phyloP scores from a whole-genome alignment of 2,329 filamentous ascomycete species.

The Dryadomyces quercivorus region DNA sequence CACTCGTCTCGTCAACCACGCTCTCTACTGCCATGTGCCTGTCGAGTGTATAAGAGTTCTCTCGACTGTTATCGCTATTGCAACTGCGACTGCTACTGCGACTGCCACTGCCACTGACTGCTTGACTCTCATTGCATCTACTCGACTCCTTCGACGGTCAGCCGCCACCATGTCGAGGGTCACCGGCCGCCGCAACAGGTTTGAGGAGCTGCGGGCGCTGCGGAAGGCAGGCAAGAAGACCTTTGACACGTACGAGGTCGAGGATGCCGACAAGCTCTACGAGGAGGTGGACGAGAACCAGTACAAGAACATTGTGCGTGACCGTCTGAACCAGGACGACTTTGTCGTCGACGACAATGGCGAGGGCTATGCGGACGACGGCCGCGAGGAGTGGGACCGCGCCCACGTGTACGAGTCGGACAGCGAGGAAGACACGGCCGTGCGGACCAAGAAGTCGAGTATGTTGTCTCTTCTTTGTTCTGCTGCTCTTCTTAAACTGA shows the following conservation, averaged over 20 bases:
- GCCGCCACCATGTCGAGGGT: constrained; percentile 24
- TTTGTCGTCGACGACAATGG: constrained; percentile 99
- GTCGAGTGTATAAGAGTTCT: neutral
- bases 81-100: too few relatives aligned
- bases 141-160: neutral
- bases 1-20: neutral
- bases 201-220: constrained; percentile 72
- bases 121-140: too few relatives aligned
- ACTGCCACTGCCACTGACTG: too few relatives aligned
- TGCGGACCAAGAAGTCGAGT: constrained; percentile 39
- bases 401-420: constrained; percentile 57
- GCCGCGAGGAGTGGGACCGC: constrained; percentile 86
- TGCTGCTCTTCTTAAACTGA: neutral
- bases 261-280: constrained; percentile 76
- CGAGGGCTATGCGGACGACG: constrained; percentile 92
- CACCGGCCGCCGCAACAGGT: constrained; percentile 33
- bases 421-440: constrained; percentile 52
- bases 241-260: constrained; percentile 74
- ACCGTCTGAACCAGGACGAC: constrained; percentile 83
- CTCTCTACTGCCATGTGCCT: neutral
- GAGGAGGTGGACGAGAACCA: constrained; percentile 94
- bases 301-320: constrained; percentile 91
- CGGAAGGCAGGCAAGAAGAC: constrained; percentile 85
- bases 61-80: too few relatives aligned
- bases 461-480: constrained; percentile 8